Evolutionary conservation across 768 basidiomycete genomes (phyloP).

Genomic region (Calocybe cyanea): DNA sequence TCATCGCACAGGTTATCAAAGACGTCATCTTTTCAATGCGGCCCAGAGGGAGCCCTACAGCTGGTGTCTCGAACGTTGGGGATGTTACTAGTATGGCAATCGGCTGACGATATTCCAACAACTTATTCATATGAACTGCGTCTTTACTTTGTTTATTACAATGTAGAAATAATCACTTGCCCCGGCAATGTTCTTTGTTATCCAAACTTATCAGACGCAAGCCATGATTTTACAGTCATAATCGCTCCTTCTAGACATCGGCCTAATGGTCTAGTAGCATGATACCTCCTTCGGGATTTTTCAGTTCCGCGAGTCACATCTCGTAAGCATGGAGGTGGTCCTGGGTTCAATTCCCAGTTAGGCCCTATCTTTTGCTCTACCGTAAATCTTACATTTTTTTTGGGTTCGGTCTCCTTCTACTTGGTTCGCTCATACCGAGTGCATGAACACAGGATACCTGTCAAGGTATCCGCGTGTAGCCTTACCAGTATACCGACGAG

Average conservation of each 20-base stretch:
- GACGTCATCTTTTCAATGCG: conserved; percentile 82
- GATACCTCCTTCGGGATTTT: conserved; percentile 24
- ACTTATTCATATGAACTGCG: not conserved
- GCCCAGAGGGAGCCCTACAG: conserved; percentile 25
- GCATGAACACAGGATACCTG: conserved; percentile 12
- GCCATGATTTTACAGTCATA: too few species aligned
- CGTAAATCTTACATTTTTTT: not conserved
- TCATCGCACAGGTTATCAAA: conserved; percentile 91
- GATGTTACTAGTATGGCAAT: conserved; percentile 47
- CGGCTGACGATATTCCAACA: conserved; percentile 30
- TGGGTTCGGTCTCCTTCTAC: not conserved
- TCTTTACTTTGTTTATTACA: too few species aligned
- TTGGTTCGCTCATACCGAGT: not conserved
- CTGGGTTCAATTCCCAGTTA: conserved; percentile 28
- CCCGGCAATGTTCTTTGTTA: too few species aligned
- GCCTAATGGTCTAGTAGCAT: conserved; percentile 27
- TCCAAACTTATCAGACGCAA: too few species aligned
- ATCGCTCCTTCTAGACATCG: not conserved
- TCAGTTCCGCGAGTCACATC: conserved; percentile 1
- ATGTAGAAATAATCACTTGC: too few species aligned
- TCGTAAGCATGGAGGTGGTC: conserved; percentile 21
- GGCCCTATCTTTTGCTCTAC: conserved; percentile 16
- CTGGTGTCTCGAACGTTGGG: conserved; percentile 24
- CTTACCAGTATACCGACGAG: conserved; percentile 7
- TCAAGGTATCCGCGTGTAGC: conserved; percentile 10